Conservation (phyloP, 345 rosid species). For the Eucalyptus pumila region DNA sequence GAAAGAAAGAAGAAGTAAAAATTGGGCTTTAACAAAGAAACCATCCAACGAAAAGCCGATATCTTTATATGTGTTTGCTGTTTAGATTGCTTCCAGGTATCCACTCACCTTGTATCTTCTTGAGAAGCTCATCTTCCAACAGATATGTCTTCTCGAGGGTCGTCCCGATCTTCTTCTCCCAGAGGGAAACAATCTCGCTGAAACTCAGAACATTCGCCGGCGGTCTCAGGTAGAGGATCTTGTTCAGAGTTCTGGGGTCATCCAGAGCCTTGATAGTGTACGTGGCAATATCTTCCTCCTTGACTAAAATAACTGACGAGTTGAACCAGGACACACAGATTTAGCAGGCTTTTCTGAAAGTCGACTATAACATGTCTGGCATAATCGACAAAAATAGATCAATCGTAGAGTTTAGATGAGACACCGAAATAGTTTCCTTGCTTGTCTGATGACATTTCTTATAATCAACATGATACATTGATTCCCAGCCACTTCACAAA, state of each 20-base stretch:
- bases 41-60: background rate
- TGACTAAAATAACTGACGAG: background rate
- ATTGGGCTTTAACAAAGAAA: background rate
- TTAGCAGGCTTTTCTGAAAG: background rate
- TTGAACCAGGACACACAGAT: background rate
- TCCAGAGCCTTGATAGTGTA: conserved; percentile 16
- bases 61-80: background rate
- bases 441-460: background rate
- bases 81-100: background rate
- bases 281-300: conserved; percentile 3
- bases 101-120: conserved; percentile 9
- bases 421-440: background rate
- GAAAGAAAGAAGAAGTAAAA: background rate
- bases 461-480: background rate
- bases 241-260: conserved; percentile 22
- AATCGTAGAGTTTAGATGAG: background rate
- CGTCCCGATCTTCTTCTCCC: conserved; percentile 18
- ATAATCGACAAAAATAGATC: background rate
- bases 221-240: conserved; percentile 6
- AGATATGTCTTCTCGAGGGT: conserved; percentile 11
- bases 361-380: background rate
- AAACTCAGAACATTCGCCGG: conserved; percentile 2
- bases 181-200: conserved; percentile 10
- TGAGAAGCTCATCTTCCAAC: conserved; percentile 10
- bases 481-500: background rate